Percentiles rank a stretch among this genome's conserved stretches.
Conservation (phyloP, 768 basidiomycete species). For the Termitomyces sp. region DNA sequence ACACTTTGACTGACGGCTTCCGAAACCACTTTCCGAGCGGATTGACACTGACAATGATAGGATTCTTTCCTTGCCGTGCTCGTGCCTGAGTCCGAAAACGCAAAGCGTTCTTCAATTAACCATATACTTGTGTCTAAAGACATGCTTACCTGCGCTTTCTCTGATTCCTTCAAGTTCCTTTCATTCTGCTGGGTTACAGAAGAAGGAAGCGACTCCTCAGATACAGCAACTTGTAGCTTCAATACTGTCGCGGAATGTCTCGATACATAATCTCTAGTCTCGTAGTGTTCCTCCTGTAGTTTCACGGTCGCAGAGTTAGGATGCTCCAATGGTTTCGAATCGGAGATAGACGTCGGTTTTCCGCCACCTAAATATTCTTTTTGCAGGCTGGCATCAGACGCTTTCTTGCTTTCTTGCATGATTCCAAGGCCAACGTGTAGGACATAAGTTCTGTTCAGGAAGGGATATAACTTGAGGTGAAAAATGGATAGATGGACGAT, state of each 20-base stretch:
- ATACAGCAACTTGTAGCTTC: not conserved
- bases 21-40: not conserved
- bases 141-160: not conserved
- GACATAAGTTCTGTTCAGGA: not conserved
- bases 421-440: not conserved
- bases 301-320: not conserved
- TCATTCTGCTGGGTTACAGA: not conserved
- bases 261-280: not conserved
- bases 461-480: not conserved
- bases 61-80: not conserved
- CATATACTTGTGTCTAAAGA: not conserved
- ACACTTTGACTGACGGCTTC: not conserved
- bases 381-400: not conserved
- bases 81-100: not conserved
- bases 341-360: not conserved
- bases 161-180: not conserved
- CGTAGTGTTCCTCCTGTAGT: not conserved
- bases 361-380: not conserved
- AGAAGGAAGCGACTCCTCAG: not conserved
- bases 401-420: not conserved
- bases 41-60: not conserved
- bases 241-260: not conserved
- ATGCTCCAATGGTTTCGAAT: not conserved
- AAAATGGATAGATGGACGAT: not conserved
- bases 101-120: not conserved